These are phyloP conservation scores for Arachnomyces sp. DNA, from an alignment of 2,329 filamentous ascomycete species.

Conservation along the genomic window DNA sequence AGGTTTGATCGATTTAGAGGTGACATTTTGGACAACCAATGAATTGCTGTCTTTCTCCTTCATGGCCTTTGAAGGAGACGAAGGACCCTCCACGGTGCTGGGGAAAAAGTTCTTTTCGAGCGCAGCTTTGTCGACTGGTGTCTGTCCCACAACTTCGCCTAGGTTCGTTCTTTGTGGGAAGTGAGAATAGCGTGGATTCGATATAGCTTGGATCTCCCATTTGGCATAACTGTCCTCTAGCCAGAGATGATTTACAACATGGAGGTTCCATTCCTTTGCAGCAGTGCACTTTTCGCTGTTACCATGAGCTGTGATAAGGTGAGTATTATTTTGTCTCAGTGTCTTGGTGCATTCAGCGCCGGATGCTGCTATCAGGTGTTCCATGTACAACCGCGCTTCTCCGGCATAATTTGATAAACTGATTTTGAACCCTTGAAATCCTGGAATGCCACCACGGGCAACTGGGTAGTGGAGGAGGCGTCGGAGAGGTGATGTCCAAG, in stretches of 20 bases:
- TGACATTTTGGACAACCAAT: not conserved
- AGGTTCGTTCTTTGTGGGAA: constrained; percentile 88
- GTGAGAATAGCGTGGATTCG: constrained; percentile 68
- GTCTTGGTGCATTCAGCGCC: constrained; percentile 91
- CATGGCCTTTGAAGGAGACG: constrained; percentile 23
- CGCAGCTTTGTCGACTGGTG: constrained; percentile 65
- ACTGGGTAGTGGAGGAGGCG: constrained; percentile 86
- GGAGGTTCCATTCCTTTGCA: constrained; percentile 83
- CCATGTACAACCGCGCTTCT: constrained; percentile 84
- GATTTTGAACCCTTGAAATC: constrained; percentile 69
- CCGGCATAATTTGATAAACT: constrained; percentile 95
- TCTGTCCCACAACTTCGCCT: constrained; percentile 86
- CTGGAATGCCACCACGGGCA: constrained; percentile 66
- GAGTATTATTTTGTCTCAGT: constrained; percentile 90
- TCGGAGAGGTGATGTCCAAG: constrained; percentile 77
- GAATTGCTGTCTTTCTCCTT: constrained; percentile 29
- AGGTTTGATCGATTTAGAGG: constrained; percentile 12
- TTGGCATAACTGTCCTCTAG: constrained; percentile 94
- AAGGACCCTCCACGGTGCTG: constrained; percentile 18
- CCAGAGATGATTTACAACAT: constrained; percentile 92
- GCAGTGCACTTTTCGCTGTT: constrained; percentile 90
- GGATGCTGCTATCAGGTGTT: constrained; percentile 77
- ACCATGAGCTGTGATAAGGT: constrained; percentile 84
- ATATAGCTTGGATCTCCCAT: constrained; percentile 66
- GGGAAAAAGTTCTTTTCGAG: constrained; percentile 63